A percentile compares a stretch with the other conserved stretches of the same genome.
Conservation (phyloP, 2,329 filamentous ascomycete species). For the Cryphonectria carpinicola region DNA sequence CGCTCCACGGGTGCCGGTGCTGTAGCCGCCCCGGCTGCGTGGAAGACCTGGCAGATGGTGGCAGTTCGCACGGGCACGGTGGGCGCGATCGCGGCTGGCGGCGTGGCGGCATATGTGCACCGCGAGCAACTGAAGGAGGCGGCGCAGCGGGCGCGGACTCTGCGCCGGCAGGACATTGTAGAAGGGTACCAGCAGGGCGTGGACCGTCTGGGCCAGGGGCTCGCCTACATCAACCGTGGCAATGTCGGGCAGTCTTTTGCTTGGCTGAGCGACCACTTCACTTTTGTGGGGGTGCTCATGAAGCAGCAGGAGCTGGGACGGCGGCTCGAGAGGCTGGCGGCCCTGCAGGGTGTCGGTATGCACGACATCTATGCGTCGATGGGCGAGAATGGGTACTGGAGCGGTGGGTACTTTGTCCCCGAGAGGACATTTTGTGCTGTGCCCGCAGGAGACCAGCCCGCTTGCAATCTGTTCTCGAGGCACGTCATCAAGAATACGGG, state of each 20-base stretch:
- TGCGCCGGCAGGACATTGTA: conserved; percentile 52
- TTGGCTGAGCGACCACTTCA: conserved; percentile 82
- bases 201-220: conserved; percentile 55
- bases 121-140: conserved; percentile 66
- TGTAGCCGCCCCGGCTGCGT: conserved; percentile 42
- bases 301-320: conserved; percentile 72
- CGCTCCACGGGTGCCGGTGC: conserved; percentile 15
- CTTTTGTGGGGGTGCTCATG: conserved; percentile 81
- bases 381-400: conserved; percentile 70
- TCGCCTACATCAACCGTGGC: conserved; percentile 61
- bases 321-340: conserved; percentile 65
- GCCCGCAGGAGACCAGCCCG: conserved; percentile 49
- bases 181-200: conserved; percentile 54
- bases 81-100: conserved; percentile 78
- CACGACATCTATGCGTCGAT: conserved; percentile 78
- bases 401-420: conserved; percentile 61
- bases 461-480: conserved; percentile 51
- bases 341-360: conserved; percentile 68
- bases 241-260: conserved; percentile 70
- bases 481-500: conserved; percentile 65
- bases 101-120: conserved; percentile 80
- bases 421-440: conserved; percentile 82
- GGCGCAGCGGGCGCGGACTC: conserved; percentile 49
- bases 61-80: conserved; percentile 83
- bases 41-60: conserved; percentile 63